Evolutionary conservation across 345 rosid genomes (phyloP), one percentile per base, ranked within the genome.

Genomic region (Salix purpurea): DNA sequence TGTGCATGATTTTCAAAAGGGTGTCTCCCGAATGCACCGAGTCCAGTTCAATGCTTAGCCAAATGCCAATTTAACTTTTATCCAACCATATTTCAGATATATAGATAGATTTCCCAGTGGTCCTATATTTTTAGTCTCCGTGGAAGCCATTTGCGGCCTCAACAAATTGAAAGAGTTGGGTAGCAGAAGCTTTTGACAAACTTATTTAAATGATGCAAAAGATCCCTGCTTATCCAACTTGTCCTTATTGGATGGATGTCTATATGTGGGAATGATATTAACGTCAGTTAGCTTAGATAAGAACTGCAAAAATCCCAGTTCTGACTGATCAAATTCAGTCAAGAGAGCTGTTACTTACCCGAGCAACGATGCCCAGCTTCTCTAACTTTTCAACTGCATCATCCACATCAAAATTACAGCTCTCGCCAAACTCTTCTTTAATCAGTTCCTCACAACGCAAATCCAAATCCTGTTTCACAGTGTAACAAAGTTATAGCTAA

Each of bases 321-420:
- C 24, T 2, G 50, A 40, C 40, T 28, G 13, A 68, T 28, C 28
- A 68, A 5, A 21, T 52, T 30, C 64, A 32, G 28, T 24, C 21
- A 71, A 40, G 12, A 24, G 32, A 50, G 5, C 28, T 28, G 67
- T 39, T 34, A 40, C 90, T 88, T 73, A 89, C 93, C 90, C 89
- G 91, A 71, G 87, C 56, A 81, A 96, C 91, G 7, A 96, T 93
- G 69, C 95, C 91, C 76, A 92, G 72, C 84, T 90, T 96, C 87
- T 93, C 94, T 64, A 93, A 86, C 90, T 96, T 96, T 36, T 78
- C 81, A 82, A 96, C 86, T 67, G 98, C 95, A 83, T 90, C 95
- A 80, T 91, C 94, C 60, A 89, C 95, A 39, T 93, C 95, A 37
- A 91, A 93, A 73, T 93, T 91, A 67, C 95, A 90, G 78, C 82